phyloP scores from a whole-genome alignment of 345 rosid species.

The Arabidopsis thaliana region DNA sequence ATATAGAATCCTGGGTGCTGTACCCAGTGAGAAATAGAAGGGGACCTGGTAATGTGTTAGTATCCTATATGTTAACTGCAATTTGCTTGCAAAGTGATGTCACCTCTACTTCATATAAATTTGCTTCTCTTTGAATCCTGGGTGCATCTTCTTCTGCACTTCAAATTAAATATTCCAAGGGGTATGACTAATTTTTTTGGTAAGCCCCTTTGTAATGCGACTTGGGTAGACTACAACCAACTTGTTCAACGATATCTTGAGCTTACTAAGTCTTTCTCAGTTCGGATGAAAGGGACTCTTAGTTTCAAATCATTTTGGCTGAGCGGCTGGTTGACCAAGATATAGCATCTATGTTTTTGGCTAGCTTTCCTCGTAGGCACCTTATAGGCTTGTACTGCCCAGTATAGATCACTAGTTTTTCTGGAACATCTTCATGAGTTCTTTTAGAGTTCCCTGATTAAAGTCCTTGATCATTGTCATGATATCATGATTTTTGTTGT shows the following conservation, averaged over 20 bases:
- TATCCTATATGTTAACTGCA: neutral
- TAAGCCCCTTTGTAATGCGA: neutral
- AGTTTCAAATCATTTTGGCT: conserved; percentile 5
- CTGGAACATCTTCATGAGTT: neutral
- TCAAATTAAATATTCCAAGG: neutral
- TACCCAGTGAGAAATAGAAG: conserved; percentile 5
- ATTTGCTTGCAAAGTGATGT: conserved; percentile 3
- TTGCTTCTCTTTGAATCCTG: neutral
- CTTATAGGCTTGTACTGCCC: conserved; percentile 2
- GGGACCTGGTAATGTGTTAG: neutral
- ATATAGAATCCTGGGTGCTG: neutral
- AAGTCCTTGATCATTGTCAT: conserved; percentile 7
- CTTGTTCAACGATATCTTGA: conserved; percentile 10
- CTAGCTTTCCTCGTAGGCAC: conserved; percentile 9
- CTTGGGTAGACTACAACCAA: neutral
- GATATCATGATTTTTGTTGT: neutral
- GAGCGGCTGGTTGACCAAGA: conserved; percentile 13
- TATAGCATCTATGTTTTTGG: conserved; percentile 11
- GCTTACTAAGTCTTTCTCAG: neutral
- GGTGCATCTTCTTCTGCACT: neutral
- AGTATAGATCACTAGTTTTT: conserved; percentile 2
- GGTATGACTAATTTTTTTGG: neutral
- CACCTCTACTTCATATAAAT: neutral
- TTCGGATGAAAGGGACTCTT: neutral
- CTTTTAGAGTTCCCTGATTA: neutral